These are phyloP conservation scores for Hymenoscyphus repandus DNA, from an alignment of 2,329 filamentous ascomycete species.

Conservation along the genomic window DNA sequence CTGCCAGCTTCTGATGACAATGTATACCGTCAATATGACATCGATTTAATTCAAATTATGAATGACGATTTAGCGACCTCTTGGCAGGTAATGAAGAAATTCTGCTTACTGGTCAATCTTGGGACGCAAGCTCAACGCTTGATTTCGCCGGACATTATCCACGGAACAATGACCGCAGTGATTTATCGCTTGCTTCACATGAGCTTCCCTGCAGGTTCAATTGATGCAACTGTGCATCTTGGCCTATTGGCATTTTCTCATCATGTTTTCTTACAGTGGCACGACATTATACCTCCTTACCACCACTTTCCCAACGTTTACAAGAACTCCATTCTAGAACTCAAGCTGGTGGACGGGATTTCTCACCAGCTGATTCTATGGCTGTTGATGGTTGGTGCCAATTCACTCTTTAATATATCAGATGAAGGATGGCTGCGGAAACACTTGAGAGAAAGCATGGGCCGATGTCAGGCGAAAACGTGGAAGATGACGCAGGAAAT, in stretches of 20 bases:
- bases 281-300: slow-evolving; percentile 14
- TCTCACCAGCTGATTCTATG: slow-evolving; percentile 18
- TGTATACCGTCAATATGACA: background rate
- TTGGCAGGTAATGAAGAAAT: slow-evolving; percentile 24
- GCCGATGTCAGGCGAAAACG: slow-evolving; percentile 8
- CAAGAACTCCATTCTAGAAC: slow-evolving; percentile 11
- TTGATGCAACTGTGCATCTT: slow-evolving; percentile 35
- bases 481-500: slow-evolving; percentile 22
- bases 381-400: slow-evolving; percentile 21
- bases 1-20: background rate
- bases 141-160: slow-evolving; percentile 18
- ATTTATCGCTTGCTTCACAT: slow-evolving; percentile 38
- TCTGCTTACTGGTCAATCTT: slow-evolving; percentile 26
- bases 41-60: slow-evolving; percentile 3
- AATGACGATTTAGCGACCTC: slow-evolving; percentile 16
- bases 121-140: slow-evolving; percentile 17
- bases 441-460: slow-evolving; percentile 13
- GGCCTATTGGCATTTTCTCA: slow-evolving; percentile 36
- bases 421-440: slow-evolving; percentile 22
- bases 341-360: background rate
- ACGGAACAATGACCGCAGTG: slow-evolving; percentile 19
- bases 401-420: slow-evolving; percentile 15
- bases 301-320: slow-evolving; percentile 14
- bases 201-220: slow-evolving; percentile 25
- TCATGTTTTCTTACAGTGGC: slow-evolving; percentile 38